phyloP scores from a whole-genome alignment of 1,284 basidiomycete species.

The Stygiomarasmius scandens region DNA sequence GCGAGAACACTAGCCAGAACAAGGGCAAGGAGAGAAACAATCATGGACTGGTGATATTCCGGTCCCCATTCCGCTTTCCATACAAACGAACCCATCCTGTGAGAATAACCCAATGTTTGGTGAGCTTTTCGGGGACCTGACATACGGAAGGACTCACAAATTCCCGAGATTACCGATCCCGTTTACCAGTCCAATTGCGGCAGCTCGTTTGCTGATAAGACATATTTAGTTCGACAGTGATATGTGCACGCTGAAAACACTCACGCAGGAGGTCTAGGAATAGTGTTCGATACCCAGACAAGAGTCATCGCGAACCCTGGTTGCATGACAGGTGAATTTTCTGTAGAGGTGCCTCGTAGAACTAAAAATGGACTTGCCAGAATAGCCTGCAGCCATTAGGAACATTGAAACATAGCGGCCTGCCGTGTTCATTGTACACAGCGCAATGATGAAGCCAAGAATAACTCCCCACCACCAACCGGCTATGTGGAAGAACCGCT shows the following conservation, averaged over 20 bases:
- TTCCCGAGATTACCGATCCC: constrained; percentile 33
- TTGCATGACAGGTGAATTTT: not conserved
- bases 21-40: constrained; percentile 45
- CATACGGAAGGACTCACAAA: constrained; percentile 30
- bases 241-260: constrained; percentile 3
- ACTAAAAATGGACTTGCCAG: constrained; percentile 38
- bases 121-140: not conserved
- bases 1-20: constrained; percentile 39
- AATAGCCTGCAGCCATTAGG: constrained; percentile 61
- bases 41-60: constrained; percentile 53
- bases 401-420: constrained; percentile 69
- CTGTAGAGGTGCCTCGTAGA: not conserved
- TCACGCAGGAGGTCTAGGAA: constrained; percentile 64
- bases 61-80: constrained; percentile 56
- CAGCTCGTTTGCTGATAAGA: constrained; percentile 42
- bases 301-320: constrained; percentile 60
- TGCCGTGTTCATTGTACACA: constrained; percentile 54
- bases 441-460: constrained; percentile 62
- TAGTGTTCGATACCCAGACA: constrained; percentile 65
- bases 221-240: not conserved
- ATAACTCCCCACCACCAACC: constrained; percentile 64
- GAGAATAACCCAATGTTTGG: not conserved
- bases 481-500: constrained; percentile 70
- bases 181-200: constrained; percentile 42
- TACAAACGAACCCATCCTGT: constrained; percentile 52